Conservation (phyloP, 352 stramenopile genomes). For the Vaucheria bursata region DNA sequence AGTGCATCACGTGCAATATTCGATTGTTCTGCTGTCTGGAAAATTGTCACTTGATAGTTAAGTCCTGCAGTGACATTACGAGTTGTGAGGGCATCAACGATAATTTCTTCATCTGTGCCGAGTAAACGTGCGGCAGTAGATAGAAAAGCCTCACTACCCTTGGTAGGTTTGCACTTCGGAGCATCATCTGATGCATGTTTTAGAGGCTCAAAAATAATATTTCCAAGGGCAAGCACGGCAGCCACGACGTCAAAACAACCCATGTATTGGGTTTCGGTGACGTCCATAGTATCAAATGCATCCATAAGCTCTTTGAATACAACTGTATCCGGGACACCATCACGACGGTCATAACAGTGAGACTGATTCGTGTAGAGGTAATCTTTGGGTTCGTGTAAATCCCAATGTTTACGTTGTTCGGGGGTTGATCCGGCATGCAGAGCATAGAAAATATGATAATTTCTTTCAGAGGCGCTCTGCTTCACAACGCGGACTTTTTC, state of each 20-base stretch:
- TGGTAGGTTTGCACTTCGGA: conserved; percentile 12
- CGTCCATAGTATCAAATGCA: conserved; percentile 69
- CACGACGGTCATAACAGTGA: conserved; percentile 64
- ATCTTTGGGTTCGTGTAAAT: conserved; percentile 10
- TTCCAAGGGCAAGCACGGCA: conserved; percentile 74
- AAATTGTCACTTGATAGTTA: conserved; percentile 44
- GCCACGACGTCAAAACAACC: conserved; percentile 60
- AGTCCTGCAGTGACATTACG: conserved; percentile 42
- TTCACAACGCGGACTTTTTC: conserved; percentile 82
- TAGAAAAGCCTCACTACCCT: conserved; percentile 6
- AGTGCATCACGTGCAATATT: conserved; percentile 64
- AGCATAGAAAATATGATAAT: conserved; percentile 93
- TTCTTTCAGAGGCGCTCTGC: conserved; percentile 68
- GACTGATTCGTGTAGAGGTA: conserved; percentile 70
- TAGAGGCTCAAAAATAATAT: conserved; percentile 66
- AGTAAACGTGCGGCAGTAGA: conserved; percentile 32
- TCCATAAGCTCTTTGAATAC: conserved; percentile 68
- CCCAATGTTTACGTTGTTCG: conserved; percentile 29
- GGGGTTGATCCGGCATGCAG: conserved; percentile 63
- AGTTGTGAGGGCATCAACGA: conserved; percentile 38
- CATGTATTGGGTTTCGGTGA: conserved; percentile 61
- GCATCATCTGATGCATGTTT: conserved; percentile 23
- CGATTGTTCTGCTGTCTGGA: conserved; percentile 42
- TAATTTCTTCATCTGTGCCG: conserved; percentile 22
- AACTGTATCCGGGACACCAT: conserved; percentile 62